Evolutionary conservation across 2,329 filamentous ascomycete genomes (phyloP), one percentile per base, ranked within the genome.

Genomic region (Colletotrichum cordylinicola): DNA sequence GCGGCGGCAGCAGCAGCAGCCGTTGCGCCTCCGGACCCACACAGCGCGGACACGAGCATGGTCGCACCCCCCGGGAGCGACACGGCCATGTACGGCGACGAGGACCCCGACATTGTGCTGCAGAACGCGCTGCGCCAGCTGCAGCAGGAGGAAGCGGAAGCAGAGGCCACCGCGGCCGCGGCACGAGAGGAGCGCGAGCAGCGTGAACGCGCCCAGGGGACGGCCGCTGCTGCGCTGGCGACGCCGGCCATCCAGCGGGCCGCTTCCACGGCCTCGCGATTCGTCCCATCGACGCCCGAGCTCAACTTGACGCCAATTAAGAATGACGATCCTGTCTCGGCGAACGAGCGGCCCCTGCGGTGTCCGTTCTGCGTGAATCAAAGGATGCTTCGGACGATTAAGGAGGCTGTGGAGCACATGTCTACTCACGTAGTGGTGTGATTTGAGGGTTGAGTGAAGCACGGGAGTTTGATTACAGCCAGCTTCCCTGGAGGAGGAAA

Each of bases 341-440:
- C 83, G 8, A 84, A 85, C 37, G 88, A 92, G 43, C 82, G 86
- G 24, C 89, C 90, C 3, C 81, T 91, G 33, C 86, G 90, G 21
- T 92, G 91, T 77, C 91, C 91, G 1, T 92, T 91, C 78, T 92
- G 91, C 77, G 87, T 92, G 43, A 92, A 92, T 78, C 89, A 91
- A 78, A 86, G 91, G 8, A 91, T 92, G 90, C 85, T 92, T 67
- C 85, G 90, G 21, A 90, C 87, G 2, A 90, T 92, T 61, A 92
- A 91, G 82, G 91, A 92, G 80, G 90, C 91, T 6, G 90, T 92
- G 4, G 91, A 92, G 81, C 91, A 92, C 79, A 85, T 92, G 86
- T 90, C 90, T 13, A 91, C 90, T 3, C 91, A 92, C 76, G 91
- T 92, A 6, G 87, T 92, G 16, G 89, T 92, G 21, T 90, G 81